A percentile compares a stretch with the other conserved stretches of the same genome.
Conservation (phyloP, 257 asterid species). For the Solanum appendiculatum region DNA sequence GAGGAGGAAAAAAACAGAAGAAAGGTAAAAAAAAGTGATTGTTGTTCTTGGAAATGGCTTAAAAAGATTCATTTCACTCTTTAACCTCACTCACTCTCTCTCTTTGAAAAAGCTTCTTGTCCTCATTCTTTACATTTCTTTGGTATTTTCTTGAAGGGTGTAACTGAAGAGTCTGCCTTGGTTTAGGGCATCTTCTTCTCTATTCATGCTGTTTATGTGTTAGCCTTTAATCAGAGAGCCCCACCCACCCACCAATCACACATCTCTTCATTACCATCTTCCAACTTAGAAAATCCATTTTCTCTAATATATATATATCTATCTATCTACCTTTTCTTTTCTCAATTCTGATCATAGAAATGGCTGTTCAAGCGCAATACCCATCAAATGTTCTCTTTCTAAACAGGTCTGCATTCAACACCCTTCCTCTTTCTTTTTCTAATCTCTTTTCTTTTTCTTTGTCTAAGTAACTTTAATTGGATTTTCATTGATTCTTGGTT, state of each 20-base stretch:
- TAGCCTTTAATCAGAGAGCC: constrained; percentile 6
- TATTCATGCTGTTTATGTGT: constrained; percentile 27
- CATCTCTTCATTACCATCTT: not conserved
- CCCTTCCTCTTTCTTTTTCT: not conserved
- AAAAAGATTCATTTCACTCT: not conserved
- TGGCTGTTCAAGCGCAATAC: constrained; percentile 52
- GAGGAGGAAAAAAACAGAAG: not conserved
- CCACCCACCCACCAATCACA: not conserved
- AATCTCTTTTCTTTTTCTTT: not conserved
- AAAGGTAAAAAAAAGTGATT: not conserved
- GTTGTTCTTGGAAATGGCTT: not conserved
- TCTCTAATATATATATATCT: not conserved
- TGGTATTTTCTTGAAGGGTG: not conserved
- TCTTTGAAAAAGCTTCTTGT: not conserved
- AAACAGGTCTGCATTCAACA: constrained; percentile 19
- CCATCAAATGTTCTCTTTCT: constrained; percentile 31
- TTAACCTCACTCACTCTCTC: not conserved
- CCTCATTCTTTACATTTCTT: not conserved
- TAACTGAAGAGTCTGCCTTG: constrained; percentile 19
- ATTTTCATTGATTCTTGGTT: not conserved
- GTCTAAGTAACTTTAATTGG: not conserved
- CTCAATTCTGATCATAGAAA: not conserved
- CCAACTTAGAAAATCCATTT: not conserved
- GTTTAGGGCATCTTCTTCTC: constrained; percentile 6
- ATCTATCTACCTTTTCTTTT: not conserved